Conservation (phyloP, 1,284 basidiomycete species). For the Sanghuangporus sanghuang region DNA sequence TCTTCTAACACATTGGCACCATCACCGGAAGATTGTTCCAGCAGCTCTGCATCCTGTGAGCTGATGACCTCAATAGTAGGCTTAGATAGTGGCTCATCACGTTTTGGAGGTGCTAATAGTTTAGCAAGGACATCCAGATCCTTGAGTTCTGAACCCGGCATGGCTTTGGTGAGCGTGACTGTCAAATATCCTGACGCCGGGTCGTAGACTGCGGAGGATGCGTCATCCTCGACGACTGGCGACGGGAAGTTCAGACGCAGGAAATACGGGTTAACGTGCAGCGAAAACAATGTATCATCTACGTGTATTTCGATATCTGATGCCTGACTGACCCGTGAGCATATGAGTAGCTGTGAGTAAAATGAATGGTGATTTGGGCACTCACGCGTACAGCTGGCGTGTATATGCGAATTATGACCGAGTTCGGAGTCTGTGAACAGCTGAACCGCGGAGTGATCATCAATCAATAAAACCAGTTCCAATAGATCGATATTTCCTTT, state of each 20-base stretch:
- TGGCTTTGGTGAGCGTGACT: conserved; percentile 63
- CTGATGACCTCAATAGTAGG: conserved; percentile 65
- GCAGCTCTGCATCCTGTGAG: conserved; percentile 27
- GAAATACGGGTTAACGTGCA: conserved; percentile 78
- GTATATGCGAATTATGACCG: conserved; percentile 59
- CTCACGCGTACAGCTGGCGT: conserved; percentile 76
- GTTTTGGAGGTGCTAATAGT: conserved; percentile 60
- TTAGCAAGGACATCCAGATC: conserved; percentile 74
- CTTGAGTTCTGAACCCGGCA: conserved; percentile 57
- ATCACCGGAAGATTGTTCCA: conserved; percentile 23
- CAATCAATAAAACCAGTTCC: not conserved
- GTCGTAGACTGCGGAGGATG: conserved; percentile 67
- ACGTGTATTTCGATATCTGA: conserved; percentile 75
- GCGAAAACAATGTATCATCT: conserved; percentile 62
- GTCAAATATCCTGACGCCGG: conserved; percentile 66
- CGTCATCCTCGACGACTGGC: conserved; percentile 55
- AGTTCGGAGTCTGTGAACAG: conserved; percentile 60
- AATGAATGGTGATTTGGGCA: conserved; percentile 18
- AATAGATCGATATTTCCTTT: not conserved
- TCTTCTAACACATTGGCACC: conserved; percentile 37
- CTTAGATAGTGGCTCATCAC: conserved; percentile 26
- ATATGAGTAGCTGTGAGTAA: conserved; percentile 24
- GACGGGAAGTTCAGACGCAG: conserved; percentile 64
- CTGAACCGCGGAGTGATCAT: conserved; percentile 82
- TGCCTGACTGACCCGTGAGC: conserved; percentile 43